These are phyloP conservation scores for Bimuria novae-zelandiae DNA, from an alignment of 2,329 filamentous ascomycete genomes.

Conservation along the genomic window DNA sequence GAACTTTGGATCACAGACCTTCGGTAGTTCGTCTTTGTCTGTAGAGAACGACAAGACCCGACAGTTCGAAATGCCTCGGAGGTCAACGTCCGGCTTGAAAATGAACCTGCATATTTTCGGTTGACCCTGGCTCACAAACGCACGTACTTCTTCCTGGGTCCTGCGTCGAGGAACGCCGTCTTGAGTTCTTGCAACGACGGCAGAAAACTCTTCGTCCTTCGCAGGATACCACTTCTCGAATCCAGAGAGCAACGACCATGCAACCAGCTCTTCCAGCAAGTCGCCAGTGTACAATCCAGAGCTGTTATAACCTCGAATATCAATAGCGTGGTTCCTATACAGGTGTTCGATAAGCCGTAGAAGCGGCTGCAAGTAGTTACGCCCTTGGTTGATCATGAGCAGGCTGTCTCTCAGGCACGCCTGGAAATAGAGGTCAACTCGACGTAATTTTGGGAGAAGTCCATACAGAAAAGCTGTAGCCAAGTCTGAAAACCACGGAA, in stretches of 20 bases:
- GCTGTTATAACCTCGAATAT: conserved; percentile 11
- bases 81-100: background rate
- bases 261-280: conserved; percentile 9
- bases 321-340: conserved; percentile 5
- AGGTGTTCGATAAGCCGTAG: conserved; percentile 7
- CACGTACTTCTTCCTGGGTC: conserved; percentile 4
- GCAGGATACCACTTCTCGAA: conserved; percentile 7
- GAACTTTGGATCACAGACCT: background rate
- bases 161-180: conserved; percentile 5
- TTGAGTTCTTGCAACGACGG: background rate
- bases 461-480: background rate
- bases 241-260: conserved; percentile 6
- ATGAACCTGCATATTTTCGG: background rate
- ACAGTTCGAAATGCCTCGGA: background rate
- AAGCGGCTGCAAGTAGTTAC: background rate
- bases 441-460: conserved; percentile 9
- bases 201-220: conserved; percentile 8
- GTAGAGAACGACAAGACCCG: background rate
- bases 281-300: background rate
- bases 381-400: conserved; percentile 13
- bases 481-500: conserved; percentile 13
- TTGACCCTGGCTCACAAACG: background rate
- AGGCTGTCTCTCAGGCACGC: conserved; percentile 12
- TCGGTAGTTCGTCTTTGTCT: background rate
- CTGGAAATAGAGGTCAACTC: conserved; percentile 19